Evolutionary conservation across 2,329 filamentous ascomycete species (phyloP).

Genomic region (Venturia effusa): DNA sequence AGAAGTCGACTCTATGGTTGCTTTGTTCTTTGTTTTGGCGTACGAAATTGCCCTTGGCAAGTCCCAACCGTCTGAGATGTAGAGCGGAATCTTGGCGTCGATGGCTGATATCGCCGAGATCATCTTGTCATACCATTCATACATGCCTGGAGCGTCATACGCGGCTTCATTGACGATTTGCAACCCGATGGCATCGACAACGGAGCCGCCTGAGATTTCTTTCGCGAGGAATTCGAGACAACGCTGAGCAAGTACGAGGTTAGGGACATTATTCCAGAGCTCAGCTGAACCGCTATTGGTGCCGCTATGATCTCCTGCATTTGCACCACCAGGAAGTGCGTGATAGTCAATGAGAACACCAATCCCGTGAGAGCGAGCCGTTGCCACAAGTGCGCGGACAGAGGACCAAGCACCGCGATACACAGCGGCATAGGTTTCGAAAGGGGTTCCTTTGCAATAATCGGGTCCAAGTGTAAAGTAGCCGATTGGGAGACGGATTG

Average conservation of each 20-base stretch:
- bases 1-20: conserved; percentile 16
- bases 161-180: conserved; percentile 48
- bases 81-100: conserved; percentile 41
- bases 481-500: conserved; percentile 49
- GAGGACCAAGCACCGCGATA: conserved; percentile 44
- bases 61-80: conserved; percentile 50
- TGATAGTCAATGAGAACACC: conserved; percentile 49
- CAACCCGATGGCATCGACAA: conserved; percentile 38
- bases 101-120: conserved; percentile 36
- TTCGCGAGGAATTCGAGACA: conserved; percentile 41
- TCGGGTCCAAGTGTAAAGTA: conserved; percentile 45
- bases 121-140: conserved; percentile 45
- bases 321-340: conserved; percentile 47
- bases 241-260: conserved; percentile 36
- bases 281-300: conserved; percentile 41
- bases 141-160: conserved; percentile 40
- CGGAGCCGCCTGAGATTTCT: conserved; percentile 21
- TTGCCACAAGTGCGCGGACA: conserved; percentile 36
- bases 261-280: conserved; percentile 36
- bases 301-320: conserved; percentile 44
- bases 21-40: conserved; percentile 29
- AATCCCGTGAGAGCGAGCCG: conserved; percentile 38
- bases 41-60: conserved; percentile 36
- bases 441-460: conserved; percentile 42
- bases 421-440: conserved; percentile 36